Conservation (phyloP, 257 asterid genomes). For the Forsythia viridissima region DNA sequence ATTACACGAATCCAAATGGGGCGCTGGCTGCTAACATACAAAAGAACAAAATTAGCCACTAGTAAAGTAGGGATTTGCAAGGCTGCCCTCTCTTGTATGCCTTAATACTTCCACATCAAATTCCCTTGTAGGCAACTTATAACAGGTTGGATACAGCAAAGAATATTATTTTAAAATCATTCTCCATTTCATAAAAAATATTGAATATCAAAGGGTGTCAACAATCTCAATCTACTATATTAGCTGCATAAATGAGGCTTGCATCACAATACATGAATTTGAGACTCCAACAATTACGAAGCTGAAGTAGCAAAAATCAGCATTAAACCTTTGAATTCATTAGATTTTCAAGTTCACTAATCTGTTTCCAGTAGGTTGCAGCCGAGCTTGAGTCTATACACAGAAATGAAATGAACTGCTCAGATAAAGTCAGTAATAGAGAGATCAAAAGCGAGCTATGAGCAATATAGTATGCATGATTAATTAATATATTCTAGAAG, state of each 20-base stretch:
- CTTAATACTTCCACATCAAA: not conserved
- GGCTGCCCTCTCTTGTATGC: constrained; percentile 1
- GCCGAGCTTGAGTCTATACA: constrained; percentile 45
- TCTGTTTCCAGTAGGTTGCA: constrained; percentile 48
- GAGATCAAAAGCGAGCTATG: constrained; percentile 5
- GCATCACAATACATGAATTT: not conserved
- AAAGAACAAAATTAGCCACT: not conserved
- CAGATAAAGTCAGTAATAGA: not conserved
- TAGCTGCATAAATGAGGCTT: not conserved
- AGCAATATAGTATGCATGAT: not conserved
- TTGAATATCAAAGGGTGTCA: not conserved
- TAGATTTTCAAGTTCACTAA: constrained; percentile 63
- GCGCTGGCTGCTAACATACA: not conserved
- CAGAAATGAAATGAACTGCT: constrained; percentile 5
- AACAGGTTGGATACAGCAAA: not conserved
- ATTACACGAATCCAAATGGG: not conserved
- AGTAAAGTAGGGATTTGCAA: not conserved
- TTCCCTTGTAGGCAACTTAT: not conserved
- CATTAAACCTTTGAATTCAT: constrained; percentile 79
- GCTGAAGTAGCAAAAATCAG: constrained; percentile 4
- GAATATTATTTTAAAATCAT: constrained; percentile 7
- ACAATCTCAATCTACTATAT: not conserved
- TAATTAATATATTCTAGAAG: not conserved
- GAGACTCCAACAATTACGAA: not conserved
- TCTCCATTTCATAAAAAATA: not conserved